These are phyloP conservation scores for Xylariaceae sp. DNA, from an alignment of 2,329 filamentous ascomycete species.

Conservation along the genomic window DNA sequence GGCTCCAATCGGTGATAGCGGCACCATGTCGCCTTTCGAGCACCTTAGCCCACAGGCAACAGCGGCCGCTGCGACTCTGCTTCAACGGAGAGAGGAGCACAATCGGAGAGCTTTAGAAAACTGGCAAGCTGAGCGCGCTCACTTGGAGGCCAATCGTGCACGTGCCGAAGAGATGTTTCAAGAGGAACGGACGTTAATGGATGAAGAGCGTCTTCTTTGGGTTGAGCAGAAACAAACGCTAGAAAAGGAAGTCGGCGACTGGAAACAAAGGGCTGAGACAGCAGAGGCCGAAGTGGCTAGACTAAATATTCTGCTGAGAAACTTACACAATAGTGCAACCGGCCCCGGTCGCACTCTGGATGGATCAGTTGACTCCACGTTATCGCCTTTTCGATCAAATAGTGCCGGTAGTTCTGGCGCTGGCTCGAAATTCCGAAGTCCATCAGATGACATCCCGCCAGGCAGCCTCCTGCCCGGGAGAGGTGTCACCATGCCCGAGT, in stretches of 20 bases:
- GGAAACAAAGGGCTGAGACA: conserved; percentile 33
- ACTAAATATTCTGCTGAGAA: conserved; percentile 1
- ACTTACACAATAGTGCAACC: background rate
- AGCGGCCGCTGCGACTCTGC: conserved; percentile 20
- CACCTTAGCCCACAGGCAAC: conserved; percentile 19
- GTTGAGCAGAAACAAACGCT: conserved; percentile 41
- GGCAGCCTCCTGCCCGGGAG: conserved; percentile 20
- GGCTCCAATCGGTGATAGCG: conserved; percentile 12
- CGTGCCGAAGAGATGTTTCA: conserved; percentile 54
- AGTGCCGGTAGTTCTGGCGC: conserved; percentile 19
- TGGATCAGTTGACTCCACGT: conserved; percentile 10
- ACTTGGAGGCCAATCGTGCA: conserved; percentile 50
- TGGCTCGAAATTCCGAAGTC: conserved; percentile 15
- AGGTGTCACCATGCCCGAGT: conserved; percentile 32
- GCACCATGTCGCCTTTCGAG: conserved; percentile 19
- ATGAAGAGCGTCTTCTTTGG: conserved; percentile 47
- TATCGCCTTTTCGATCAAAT: conserved; percentile 14
- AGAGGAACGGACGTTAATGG: conserved; percentile 51
- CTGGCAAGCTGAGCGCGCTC: conserved; percentile 51
- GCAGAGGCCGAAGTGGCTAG: conserved; percentile 18
- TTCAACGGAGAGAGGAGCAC: conserved; percentile 27
- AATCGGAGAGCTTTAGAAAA: conserved; percentile 37
- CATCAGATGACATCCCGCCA: conserved; percentile 20
- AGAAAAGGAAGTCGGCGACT: conserved; percentile 39
- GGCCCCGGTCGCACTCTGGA: conserved; percentile 3